Evolutionary conservation across 2,329 filamentous ascomycete genomes (phyloP).

Genomic region (Colletotrichum viniferum): DNA sequence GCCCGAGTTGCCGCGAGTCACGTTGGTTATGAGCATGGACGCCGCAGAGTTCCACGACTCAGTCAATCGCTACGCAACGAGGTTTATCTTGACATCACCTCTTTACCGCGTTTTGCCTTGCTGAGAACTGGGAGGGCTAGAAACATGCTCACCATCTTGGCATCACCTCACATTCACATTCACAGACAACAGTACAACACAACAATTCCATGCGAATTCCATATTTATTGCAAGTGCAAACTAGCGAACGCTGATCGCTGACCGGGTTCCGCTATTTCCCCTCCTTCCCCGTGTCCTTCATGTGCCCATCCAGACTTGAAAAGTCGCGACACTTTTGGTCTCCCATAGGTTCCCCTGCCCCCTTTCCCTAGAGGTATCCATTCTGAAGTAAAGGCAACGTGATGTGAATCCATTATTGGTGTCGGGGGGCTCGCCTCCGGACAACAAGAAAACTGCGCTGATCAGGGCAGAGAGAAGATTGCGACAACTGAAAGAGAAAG

Average conservation of each 20-base stretch:
- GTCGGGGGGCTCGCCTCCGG: not conserved
- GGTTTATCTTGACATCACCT: not conserved
- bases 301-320: not conserved
- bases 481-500: not conserved
- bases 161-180: not conserved
- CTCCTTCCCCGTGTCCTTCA: not conserved
- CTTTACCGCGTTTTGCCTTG: no score
- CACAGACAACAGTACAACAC: not conserved
- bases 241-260: not conserved
- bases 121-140: no score
- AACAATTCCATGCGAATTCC: fast-evolving
- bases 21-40: not conserved
- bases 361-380: not conserved
- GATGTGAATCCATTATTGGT: not conserved
- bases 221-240: not conserved
- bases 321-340: not conserved
- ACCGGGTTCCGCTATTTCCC: not conserved
- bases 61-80: not conserved
- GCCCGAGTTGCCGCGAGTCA: not conserved
- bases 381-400: not conserved
- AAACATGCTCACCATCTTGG: no score
- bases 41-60: not conserved
- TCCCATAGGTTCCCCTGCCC: not conserved
- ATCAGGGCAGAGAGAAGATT: not conserved
- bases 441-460: not conserved